A percentile compares a stretch with the other conserved stretches of the same genome.
These are phyloP conservation scores for Blastocystis hominis DNA, from an alignment of 352 stramenopile species.

Conservation along the genomic window DNA sequence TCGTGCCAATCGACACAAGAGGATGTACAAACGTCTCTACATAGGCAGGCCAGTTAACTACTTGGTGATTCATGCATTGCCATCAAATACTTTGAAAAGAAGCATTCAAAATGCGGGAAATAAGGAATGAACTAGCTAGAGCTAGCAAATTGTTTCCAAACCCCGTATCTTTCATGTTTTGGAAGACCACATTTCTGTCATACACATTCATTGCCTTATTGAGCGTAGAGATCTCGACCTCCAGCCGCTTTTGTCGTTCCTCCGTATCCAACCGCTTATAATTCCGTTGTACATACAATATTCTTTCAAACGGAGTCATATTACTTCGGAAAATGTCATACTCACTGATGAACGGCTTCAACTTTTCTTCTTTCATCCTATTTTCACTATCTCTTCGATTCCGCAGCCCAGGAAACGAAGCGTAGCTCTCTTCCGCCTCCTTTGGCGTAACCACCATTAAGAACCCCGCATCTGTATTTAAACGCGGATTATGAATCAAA, in stretches of 20 bases:
- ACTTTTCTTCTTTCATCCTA: neutral
- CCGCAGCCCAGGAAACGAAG: neutral
- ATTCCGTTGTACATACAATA: slow-evolving; percentile 25
- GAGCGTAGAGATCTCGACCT: neutral
- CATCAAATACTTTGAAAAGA: slow-evolving; percentile 5
- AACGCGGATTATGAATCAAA: too few species aligned
- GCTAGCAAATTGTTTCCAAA: slow-evolving; percentile 34
- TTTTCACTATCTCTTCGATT: neutral
- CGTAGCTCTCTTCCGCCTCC: too few species aligned
- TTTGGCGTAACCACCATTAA: too few species aligned
- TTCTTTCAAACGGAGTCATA: neutral
- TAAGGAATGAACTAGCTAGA: slow-evolving; percentile 3
- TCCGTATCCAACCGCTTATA: slow-evolving; percentile 4
- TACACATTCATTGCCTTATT: neutral
- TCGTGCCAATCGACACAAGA: neutral
- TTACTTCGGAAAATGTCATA: neutral
- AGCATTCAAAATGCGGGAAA: slow-evolving; percentile 27
- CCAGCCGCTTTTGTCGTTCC: neutral
- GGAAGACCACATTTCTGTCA: slow-evolving; percentile 5
- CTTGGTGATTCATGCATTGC: neutral
- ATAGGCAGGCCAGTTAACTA: slow-evolving; percentile 46
- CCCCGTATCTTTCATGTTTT: slow-evolving; percentile 42
- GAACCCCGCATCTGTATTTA: too few species aligned
- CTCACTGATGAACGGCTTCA: neutral
- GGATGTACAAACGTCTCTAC: neutral